Evolutionary conservation across 2,329 filamentous ascomycete genomes (phyloP), one percentile per base, ranked within the genome.

Genomic region (Verticillium albo-atrum): DNA sequence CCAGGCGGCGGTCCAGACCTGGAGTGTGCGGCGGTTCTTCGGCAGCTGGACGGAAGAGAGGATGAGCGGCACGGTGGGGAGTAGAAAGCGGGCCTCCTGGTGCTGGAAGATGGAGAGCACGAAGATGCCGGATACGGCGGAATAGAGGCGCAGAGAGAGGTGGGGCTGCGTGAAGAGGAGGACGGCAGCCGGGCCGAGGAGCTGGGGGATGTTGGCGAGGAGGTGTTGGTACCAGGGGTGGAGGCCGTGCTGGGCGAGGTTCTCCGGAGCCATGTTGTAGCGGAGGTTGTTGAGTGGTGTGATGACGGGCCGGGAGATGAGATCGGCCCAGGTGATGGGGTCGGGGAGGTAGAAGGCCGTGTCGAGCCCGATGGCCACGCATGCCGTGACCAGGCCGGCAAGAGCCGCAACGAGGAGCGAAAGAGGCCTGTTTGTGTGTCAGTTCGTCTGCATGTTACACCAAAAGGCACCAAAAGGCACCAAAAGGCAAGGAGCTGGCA

Each of bases 181-280:
- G 28, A 84, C 69, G 35, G 84, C 80, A 9, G 87, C 89, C 5
- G 90, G 90, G 1, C 90, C 90, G 20, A 94, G 79, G 20, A 93
- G 79, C 68, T 89, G 81, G 63, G 89, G 85, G 15, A 92, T 74
- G 68, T 92, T 93, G 61, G 84, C 84, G 52, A 90, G 76, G 30
- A 89, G 72, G 71, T 93, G 90, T 70, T 92, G 89, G 70, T 92
- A 91, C 80, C 86, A 89, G 6, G 90, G 89, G 67, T 94, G 90
- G 15, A 93, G 75, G 55, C 90, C 90, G 75, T 94, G 90, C 64
- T 86, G 78, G 42, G 89, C 88, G 51, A 93, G 80, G 71, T 94
- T 94, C 47, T 82, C 79, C 26, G 85, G 79, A 55, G 83, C 78
- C 20, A 88, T 83, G 73, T 94, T 94, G 75, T 94, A 94, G 59